These are phyloP conservation scores for Termitomyces sp. DNA, from an alignment of 768 basidiomycete species.

Conservation along the genomic window DNA sequence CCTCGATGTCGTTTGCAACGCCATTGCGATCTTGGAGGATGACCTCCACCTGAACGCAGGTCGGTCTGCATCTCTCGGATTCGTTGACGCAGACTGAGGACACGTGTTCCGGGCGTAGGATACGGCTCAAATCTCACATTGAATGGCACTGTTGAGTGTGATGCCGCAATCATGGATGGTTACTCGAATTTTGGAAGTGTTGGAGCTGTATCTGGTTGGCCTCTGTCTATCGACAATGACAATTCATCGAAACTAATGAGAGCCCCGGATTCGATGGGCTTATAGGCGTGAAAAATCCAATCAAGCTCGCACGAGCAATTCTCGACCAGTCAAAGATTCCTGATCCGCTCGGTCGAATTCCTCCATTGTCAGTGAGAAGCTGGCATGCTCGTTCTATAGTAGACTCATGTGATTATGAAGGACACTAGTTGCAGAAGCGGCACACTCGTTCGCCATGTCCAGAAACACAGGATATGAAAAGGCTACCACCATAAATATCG, in stretches of 20 bases:
- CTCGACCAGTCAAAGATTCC: constrained; percentile 43
- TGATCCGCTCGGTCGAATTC: constrained; percentile 57
- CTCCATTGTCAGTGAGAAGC: constrained; percentile 51
- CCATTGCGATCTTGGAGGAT: constrained; percentile 59
- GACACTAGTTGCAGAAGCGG: constrained; percentile 59
- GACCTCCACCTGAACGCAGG: constrained; percentile 69
- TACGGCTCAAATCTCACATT: constrained; percentile 75
- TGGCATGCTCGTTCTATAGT: not conserved
- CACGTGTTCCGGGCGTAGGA: constrained; percentile 29
- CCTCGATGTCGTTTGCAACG: constrained; percentile 43
- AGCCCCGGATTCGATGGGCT: not conserved
- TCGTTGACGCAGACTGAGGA: not conserved
- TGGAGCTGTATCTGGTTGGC: constrained; percentile 59
- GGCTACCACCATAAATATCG: constrained; percentile 19
- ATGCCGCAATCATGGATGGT: constrained; percentile 67
- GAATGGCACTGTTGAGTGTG: constrained; percentile 75
- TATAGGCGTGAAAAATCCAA: constrained; percentile 66
- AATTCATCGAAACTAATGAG: not conserved
- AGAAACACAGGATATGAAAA: constrained; percentile 6
- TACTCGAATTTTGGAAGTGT: constrained; percentile 54
- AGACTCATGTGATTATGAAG: constrained; percentile 24
- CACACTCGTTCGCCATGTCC: constrained; percentile 43
- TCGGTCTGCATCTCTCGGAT: constrained; percentile 16
- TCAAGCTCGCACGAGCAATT: constrained; percentile 50
- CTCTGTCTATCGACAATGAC: too few relatives aligned